phyloP scores from a whole-genome alignment of 2,329 filamentous ascomycete species.

The Colletotrichum aenigma region DNA sequence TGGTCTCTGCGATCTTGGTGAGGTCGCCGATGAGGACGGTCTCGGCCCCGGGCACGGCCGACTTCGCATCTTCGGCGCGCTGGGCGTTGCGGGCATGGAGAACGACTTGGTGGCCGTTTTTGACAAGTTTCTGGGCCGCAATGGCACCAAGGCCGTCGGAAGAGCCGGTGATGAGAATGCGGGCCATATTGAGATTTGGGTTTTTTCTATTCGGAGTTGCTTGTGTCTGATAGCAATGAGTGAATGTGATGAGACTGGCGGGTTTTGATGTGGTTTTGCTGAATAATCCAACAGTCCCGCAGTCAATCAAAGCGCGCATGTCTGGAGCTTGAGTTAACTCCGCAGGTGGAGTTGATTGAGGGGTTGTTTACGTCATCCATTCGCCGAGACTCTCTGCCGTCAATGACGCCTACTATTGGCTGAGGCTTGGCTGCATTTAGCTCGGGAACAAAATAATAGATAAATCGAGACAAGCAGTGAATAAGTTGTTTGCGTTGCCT shows the following conservation, averaged over 20 bases:
- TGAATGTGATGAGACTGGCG: not conserved
- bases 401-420: not conserved
- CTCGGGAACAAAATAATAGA: not conserved
- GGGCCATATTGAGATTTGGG: not conserved
- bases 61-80: slow-evolving; percentile 52
- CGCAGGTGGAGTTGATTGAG: not conserved
- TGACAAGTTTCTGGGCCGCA: slow-evolving; percentile 52
- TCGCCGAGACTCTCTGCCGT: not conserved
- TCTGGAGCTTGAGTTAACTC: not conserved
- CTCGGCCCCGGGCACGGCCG: slow-evolving; percentile 53
- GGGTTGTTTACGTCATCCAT: not conserved
- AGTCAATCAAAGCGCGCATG: not conserved
- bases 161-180: slow-evolving; percentile 55
- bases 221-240: not conserved
- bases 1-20: slow-evolving; percentile 52
- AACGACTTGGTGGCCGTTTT: slow-evolving; percentile 57
- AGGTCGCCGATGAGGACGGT: slow-evolving; percentile 58
- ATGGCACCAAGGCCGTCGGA: slow-evolving; percentile 60
- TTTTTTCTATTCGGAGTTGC: not conserved
- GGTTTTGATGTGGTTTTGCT: not conserved
- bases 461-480: not conserved
- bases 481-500: not conserved
- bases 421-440: not conserved
- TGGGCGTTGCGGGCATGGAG: slow-evolving; percentile 61
- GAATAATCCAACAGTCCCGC: not conserved